A percentile compares a stretch with the other conserved stretches of the same genome.
Conservation (phyloP, 2,329 filamentous ascomycete genomes). For the Myriosclerotinia duriaeana region DNA sequence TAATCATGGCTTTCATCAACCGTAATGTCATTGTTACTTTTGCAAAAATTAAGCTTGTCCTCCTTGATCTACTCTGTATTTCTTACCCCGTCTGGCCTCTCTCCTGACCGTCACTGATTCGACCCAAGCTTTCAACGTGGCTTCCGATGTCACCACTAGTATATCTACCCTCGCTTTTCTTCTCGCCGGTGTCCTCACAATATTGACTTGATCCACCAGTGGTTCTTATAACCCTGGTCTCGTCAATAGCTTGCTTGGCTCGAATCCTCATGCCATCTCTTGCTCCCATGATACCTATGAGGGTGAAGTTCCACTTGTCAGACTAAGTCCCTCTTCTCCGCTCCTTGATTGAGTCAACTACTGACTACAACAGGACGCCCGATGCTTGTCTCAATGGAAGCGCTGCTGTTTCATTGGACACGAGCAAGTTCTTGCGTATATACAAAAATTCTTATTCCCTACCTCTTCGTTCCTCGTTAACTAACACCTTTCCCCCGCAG, state of each 20-base stretch:
- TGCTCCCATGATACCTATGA: background rate
- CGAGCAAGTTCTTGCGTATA: background rate
- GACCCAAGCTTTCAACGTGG: background rate
- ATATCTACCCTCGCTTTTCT: background rate
- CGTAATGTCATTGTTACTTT: background rate
- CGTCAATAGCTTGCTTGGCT: background rate
- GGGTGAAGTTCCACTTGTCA: background rate
- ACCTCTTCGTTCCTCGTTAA: background rate
- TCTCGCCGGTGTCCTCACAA: background rate
- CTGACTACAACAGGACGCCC: background rate
- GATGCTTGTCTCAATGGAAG: background rate
- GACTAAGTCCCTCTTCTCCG: background rate
- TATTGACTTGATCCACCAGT: background rate
- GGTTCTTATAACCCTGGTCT: background rate
- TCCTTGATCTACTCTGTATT: background rate
- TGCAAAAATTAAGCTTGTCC: background rate
- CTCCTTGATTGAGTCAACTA: background rate
- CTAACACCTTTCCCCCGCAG: background rate
- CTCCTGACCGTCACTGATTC: background rate
- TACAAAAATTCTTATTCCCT: background rate
- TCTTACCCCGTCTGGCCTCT: background rate
- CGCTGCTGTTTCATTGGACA: background rate
- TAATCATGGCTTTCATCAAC: background rate
- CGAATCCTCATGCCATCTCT: background rate
- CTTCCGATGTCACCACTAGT: background rate